Evolutionary conservation across 257 asterid genomes (phyloP).

Genomic region (Capsicum pubescens): DNA sequence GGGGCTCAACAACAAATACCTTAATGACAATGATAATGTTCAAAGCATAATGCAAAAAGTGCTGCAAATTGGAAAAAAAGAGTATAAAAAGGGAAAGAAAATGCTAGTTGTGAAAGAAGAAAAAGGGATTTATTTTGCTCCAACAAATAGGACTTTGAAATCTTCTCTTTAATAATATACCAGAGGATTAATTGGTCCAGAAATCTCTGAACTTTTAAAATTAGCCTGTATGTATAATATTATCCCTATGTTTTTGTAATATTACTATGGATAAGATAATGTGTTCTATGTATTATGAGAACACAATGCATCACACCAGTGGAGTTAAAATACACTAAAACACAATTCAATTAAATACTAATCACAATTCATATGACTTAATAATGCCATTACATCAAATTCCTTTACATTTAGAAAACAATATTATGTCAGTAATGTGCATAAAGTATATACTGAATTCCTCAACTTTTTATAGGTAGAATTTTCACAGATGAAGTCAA

Average conservation of each 20-base stretch:
- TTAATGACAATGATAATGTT: slow-evolving; percentile 33
- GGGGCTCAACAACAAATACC: too few relatives aligned
- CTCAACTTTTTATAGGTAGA: not conserved
- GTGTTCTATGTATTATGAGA: too few relatives aligned
- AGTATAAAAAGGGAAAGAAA: slow-evolving; percentile 11
- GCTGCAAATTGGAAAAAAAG: slow-evolving; percentile 25
- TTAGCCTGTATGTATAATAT: not conserved
- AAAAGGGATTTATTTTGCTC: slow-evolving; percentile 31
- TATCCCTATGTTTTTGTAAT: not conserved
- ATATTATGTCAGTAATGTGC: not conserved
- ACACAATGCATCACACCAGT: too few relatives aligned
- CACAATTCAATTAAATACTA: not conserved
- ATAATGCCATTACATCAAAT: not conserved
- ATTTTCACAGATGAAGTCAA: not conserved
- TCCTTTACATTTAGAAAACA: not conserved
- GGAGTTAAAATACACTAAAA: too few relatives aligned
- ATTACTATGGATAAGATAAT: too few relatives aligned
- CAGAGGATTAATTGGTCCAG: slow-evolving; percentile 4
- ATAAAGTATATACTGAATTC: not conserved
- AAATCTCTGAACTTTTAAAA: slow-evolving; percentile 17
- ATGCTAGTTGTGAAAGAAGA: slow-evolving; percentile 19
- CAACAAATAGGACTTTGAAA: slow-evolving; percentile 37
- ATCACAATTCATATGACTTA: not conserved
- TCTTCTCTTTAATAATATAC: slow-evolving; percentile 44
- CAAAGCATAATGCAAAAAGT: slow-evolving; percentile 22